Base-by-base conservation (phyloP, 1,284 basidiomycete species). In the Amylostereum areolatum region DNA sequence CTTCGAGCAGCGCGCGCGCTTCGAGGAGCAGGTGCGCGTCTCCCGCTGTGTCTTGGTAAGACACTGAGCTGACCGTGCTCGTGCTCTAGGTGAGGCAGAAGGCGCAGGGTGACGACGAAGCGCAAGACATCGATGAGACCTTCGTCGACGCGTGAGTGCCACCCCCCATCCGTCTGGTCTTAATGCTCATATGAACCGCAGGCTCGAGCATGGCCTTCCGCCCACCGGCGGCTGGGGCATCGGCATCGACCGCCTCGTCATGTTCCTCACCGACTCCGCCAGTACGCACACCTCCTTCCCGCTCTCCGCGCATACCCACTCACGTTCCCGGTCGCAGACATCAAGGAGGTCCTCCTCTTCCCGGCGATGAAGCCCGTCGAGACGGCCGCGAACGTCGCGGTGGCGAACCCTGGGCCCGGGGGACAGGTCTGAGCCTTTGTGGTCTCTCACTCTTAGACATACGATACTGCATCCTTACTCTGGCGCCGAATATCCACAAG, bases 151-250 rank as follows among this genome's bases (percentile, higher is more conserved):
- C 92, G 86, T 92, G 69, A 64, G 87, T 79, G 3, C 33, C 31
- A 9, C 10, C 28, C 52, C 47, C 7, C 25, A 42, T 25, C 12
- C 48, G 7, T 42, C 36, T 47, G 48, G 35, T 30, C 18, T 30
- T 45, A 5, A 31, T 37, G 43, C 35, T 42, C 57, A 43, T 52
- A 44, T 56, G 6, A 45, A 52, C 43, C 32, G 24, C 55, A 93
- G 92, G 2, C 83, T 99, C 57, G 96, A 99, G 71, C 92, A 99
- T 65, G 97, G 95, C 65, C 81, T 99, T 5, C 94, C 97, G 4
- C 96, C 97, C 0, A 98, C 96, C 8, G 96, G 93, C 59, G 96
- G 96, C 44, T 97, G 92, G 92, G 94, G 93, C 58, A 77, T 96
- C 54, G 93, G 94, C 52, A 90, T 97, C 59, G 94, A 97, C 66